Percentiles rank a stretch among this genome's conserved stretches.
Evolutionary conservation across 768 basidiomycete genomes (phyloP).

Genomic region (Lyophyllum semitale): DNA sequence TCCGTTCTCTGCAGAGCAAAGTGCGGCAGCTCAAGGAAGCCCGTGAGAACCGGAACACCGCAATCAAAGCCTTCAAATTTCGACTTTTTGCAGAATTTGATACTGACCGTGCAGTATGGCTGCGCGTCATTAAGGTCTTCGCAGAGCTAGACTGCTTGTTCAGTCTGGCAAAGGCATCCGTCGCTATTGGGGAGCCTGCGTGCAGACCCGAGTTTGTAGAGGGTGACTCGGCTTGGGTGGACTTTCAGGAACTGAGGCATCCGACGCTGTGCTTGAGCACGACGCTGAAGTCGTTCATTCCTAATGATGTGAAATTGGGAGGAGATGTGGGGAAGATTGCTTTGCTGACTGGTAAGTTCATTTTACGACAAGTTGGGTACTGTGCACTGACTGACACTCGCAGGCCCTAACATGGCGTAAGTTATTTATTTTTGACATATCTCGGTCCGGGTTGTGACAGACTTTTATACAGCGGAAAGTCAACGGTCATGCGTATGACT

Average conservation of each 20-base stretch:
- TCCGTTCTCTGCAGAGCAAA: conserved; percentile 68
- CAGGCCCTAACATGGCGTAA: conserved; percentile 89
- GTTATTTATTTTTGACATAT: conserved; percentile 23
- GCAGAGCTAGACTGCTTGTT: conserved; percentile 97
- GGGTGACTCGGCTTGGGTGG: conserved; percentile 74
- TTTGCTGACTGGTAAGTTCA: conserved; percentile 76
- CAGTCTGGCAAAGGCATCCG: conserved; percentile 86
- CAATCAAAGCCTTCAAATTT: conserved; percentile 82
- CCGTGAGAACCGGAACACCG: conserved; percentile 79
- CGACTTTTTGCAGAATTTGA: conserved; percentile 83
- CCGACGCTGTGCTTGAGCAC: conserved; percentile 77
- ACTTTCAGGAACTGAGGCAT: conserved; percentile 90
- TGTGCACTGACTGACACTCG: not conserved
- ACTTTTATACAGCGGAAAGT: conserved; percentile 60
- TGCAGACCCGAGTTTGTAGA: conserved; percentile 91
- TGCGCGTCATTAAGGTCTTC: conserved; percentile 80
- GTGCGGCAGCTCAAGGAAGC: conserved; percentile 91
- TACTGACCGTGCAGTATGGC: conserved; percentile 75
- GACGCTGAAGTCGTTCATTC: conserved; percentile 76
- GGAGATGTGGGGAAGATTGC: conserved; percentile 74
- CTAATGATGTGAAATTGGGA: conserved; percentile 90
- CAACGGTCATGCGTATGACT: conserved; percentile 93
- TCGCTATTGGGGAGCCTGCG: conserved; percentile 90
- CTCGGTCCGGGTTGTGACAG: conserved; percentile 4
- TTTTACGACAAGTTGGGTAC: not conserved